Evolutionary conservation across 2,329 filamentous ascomycete species (phyloP), one percentile per base, ranked within the genome.

Genomic region (Fusarium begoniae): DNA sequence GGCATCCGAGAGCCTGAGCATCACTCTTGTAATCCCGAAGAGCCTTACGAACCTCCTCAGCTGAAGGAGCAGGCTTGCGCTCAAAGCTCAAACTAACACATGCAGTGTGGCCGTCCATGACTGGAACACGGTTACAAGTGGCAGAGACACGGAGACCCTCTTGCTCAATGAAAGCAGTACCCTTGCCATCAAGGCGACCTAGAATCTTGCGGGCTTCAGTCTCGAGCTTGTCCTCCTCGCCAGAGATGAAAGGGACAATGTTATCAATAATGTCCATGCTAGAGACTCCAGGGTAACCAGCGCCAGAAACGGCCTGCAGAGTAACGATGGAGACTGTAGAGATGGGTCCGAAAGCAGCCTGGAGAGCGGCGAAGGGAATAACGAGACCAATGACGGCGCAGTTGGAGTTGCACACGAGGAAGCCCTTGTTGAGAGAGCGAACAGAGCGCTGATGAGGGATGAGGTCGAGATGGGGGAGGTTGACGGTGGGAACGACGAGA

Each of bases 241-340:
- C 95, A 2, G 89, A 88, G 81, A 98, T 99, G 84, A 90, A 98
- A 14, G 96, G 96, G 50, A 99, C 94, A 5, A 98, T 93, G 81
- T 98, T 98, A 85, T 98, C 96, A 71, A 98, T 86, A 70, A 98
- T 93, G 83, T 98, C 96, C 95, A 98, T 98, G 83, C 90, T 94
- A 81, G 93, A 92, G 44, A 98, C 94, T 74, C 94, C 94, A 8
- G 94, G 94, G 85, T 96, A 97, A 37, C 96, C 96, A 12, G 95
- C 96, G 66, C 96, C 96, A 4, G 94, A 97, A 51, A 98, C 91
- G 66, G 96, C 96, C 85, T 98, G 96, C 89, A 98, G 91, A 48
- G 96, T 98, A 77, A 98, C 95, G 59, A 98, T 94, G 75, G 87
- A 90, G 77, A 91, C 90, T 77, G 85, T 83, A 70, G 94, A 92